Conservation (phyloP, 2,329 filamentous ascomycete species). For the Penicillium griseofulvum region DNA sequence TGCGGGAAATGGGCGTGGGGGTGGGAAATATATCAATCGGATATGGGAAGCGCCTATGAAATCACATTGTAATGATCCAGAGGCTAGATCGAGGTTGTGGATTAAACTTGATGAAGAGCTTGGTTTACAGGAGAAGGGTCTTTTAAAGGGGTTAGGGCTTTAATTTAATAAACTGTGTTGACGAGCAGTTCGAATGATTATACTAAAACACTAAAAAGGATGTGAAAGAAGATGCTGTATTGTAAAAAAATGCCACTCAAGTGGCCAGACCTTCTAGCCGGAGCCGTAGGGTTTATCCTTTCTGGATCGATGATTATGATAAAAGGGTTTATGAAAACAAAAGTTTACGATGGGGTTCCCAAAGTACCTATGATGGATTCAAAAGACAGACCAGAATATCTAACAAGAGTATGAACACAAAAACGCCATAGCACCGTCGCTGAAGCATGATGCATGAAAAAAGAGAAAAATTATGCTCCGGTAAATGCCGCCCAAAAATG, state of each 20-base stretch:
- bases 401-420: slow-evolving; percentile 5
- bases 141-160: background rate
- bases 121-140: background rate
- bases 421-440: slow-evolving; percentile 31
- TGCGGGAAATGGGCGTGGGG: background rate
- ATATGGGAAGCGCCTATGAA: slow-evolving; percentile 2
- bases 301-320: background rate
- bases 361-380: background rate
- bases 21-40: slow-evolving; percentile 11
- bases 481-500: slow-evolving; percentile 12
- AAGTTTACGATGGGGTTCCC: too few species aligned
- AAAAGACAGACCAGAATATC: background rate
- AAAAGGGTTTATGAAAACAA: background rate
- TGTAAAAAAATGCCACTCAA: background rate
- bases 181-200: too few species aligned
- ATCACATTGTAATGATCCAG: background rate
- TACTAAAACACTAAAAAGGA: background rate
- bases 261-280: background rate
- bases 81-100: slow-evolving; percentile 6
- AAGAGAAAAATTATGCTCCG: slow-evolving; percentile 6
- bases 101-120: slow-evolving; percentile 6
- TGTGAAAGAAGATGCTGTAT: background rate
- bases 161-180: background rate
- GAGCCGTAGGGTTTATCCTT: too few species aligned
- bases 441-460: slow-evolving; percentile 26